Evolutionary conservation across 2,329 filamentous ascomycete species (phyloP).

Genomic region (Davidsoniella neocaledoniae): DNA sequence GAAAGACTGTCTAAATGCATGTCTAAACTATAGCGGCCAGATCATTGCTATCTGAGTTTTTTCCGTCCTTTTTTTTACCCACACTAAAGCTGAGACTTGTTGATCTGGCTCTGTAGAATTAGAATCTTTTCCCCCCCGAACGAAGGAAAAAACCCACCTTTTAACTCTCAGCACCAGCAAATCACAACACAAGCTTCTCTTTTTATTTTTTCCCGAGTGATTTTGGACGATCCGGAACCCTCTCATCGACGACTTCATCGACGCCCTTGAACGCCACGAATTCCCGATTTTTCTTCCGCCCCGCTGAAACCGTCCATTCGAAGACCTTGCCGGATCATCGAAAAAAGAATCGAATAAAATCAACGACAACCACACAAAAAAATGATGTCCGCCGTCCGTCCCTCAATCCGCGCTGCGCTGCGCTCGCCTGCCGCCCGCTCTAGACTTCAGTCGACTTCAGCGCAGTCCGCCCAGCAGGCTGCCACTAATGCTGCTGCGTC

Average conservation of each 20-base stretch:
- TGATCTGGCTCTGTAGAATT: no score
- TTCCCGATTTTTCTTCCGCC: neutral
- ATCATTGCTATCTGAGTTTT: no score
- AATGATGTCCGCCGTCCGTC: conserved; percentile 17
- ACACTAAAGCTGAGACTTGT: no score
- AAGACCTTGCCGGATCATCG: neutral
- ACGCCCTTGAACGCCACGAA: neutral
- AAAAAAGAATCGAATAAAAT: conserved; percentile 4
- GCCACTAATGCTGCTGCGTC: conserved; percentile 13
- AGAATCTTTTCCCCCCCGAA: neutral
- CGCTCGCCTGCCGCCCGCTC: conserved; percentile 30
- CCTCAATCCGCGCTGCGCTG: conserved; percentile 24
- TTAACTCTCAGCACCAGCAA: neutral
- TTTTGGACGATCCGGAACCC: conserved; percentile 1
- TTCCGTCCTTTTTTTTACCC: no score
- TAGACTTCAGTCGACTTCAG: conserved; percentile 43
- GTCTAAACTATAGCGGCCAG: no score
- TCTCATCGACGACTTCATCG: conserved; percentile 1
- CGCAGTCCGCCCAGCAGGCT: conserved; percentile 18
- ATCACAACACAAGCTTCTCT: neutral
- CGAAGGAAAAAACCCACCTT: conserved; percentile 3
- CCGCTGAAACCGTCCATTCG: neutral
- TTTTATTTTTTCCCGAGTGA: neutral
- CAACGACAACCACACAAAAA: conserved; percentile 6
- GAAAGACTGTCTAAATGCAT: no score